Evolutionary conservation across 169 alveolate species (phyloP).

Genomic region (Plasmodium chabaudi): DNA sequence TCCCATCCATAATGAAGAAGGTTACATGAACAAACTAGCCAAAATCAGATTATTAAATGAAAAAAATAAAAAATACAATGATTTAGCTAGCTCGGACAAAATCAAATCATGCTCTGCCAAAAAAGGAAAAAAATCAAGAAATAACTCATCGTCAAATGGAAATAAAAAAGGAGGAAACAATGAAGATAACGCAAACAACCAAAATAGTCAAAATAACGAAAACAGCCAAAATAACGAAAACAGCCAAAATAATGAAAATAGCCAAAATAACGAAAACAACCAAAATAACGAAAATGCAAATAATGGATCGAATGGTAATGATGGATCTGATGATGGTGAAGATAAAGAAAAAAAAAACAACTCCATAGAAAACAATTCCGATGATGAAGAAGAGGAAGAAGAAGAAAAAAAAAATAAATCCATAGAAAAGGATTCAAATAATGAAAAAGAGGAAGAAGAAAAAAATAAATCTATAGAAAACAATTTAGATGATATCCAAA

Average conservation of each 20-base stretch:
- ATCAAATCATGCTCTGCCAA: background rate
- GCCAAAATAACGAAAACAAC: background rate
- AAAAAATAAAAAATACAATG: slow-evolving; percentile 18
- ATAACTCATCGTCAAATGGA: slow-evolving; percentile 19
- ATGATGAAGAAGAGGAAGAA: slow-evolving; percentile 1
- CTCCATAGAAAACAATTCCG: background rate
- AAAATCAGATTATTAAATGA: slow-evolving; percentile 10
- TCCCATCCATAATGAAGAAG: slow-evolving; percentile 1
- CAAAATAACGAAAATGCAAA: slow-evolving; percentile 5
- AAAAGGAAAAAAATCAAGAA: slow-evolving; percentile 45
- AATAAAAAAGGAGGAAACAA: slow-evolving; percentile 1
- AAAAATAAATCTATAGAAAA: background rate
- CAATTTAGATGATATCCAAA: background rate
- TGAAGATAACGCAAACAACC: background rate
- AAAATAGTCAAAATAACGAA: background rate
- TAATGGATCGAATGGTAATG: background rate
- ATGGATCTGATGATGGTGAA: slow-evolving; percentile 23
- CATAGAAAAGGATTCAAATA: no score
- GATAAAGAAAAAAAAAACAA: background rate
- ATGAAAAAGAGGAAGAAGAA: background rate
- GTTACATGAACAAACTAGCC: slow-evolving; percentile 37
- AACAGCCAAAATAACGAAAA: background rate
- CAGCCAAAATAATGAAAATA: background rate
- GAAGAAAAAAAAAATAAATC: background rate
- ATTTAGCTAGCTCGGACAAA: slow-evolving; percentile 30